Evolutionary conservation across 305 asterid genomes (phyloP).

Genomic region (Rubia balearica): DNA sequence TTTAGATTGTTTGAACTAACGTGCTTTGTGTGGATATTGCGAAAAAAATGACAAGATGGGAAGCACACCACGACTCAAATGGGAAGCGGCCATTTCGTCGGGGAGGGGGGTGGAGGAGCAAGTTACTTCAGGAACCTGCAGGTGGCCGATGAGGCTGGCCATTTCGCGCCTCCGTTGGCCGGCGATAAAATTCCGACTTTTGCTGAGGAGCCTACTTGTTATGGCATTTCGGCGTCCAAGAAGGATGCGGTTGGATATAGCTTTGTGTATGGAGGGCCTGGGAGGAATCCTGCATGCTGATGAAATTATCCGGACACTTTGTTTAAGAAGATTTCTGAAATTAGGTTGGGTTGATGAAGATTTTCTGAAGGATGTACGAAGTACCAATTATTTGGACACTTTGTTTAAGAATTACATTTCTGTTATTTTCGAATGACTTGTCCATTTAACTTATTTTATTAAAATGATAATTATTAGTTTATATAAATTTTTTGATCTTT

Average conservation of each 20-base stretch:
- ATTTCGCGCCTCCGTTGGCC: background rate
- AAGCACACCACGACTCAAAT: background rate
- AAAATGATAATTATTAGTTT: too few relatives aligned
- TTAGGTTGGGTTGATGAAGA: too few relatives aligned
- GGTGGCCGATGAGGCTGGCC: background rate
- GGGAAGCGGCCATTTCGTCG: constrained; percentile 6
- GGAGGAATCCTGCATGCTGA: background rate
- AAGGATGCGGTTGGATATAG: background rate
- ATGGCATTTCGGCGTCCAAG: background rate
- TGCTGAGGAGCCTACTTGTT: background rate
- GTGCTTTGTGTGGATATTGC: background rate
- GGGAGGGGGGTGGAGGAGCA: background rate
- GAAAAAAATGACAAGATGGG: background rate
- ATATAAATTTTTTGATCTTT: background rate
- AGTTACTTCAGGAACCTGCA: background rate
- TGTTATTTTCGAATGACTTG: background rate
- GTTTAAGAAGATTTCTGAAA: too few relatives aligned
- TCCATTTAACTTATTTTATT: too few relatives aligned
- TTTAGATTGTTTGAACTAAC: background rate
- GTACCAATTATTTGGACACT: background rate
- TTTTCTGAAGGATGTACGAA: too few relatives aligned
- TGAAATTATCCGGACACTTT: background rate
- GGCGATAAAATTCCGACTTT: background rate
- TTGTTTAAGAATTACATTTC: background rate
- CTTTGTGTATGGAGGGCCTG: constrained; percentile 4